phyloP scores from a whole-genome alignment of 805 yeast genomes.

The Blastobotrys americana region DNA sequence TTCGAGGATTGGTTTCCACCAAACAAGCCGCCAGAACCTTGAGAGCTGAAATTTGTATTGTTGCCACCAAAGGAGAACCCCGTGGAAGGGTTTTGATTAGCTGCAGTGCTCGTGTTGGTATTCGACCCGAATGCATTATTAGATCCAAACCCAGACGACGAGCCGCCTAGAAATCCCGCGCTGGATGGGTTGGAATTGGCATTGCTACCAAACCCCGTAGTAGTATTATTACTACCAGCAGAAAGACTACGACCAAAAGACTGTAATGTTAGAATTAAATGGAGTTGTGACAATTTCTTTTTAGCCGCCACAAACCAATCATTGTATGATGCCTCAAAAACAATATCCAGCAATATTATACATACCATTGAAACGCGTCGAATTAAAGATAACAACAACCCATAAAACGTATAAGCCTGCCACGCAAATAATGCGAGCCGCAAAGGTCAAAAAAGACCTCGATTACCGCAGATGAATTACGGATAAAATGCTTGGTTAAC shows the following conservation, averaged over 20 bases:
- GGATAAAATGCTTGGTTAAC: too few species aligned
- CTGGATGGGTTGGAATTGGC: neutral
- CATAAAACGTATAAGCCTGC: too few species aligned
- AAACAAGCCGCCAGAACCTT: neutral
- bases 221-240: neutral
- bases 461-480: too few species aligned
- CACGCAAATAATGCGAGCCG: too few species aligned
- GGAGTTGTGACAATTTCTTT: too few species aligned
- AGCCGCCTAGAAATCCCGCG: neutral
- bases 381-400: too few species aligned
- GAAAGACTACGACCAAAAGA: neutral
- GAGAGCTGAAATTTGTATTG: neutral
- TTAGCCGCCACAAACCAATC: too few species aligned
- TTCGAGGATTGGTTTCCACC: neutral
- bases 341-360: too few species aligned
- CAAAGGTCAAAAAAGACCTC: too few species aligned
- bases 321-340: too few species aligned
- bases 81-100: neutral
- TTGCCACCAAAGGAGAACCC: conserved; percentile 3
- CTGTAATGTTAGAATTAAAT: too few species aligned
- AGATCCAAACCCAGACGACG: conserved; percentile 3
- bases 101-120: conserved; percentile 1
- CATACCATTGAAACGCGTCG: too few species aligned
- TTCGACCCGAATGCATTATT: conserved; percentile 1
- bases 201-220: neutral